A percentile compares a stretch with the other conserved stretches of the same genome.
Conservation (phyloP, 164 flowering plant genomes). For the Aristolochia fimbriata region DNA sequence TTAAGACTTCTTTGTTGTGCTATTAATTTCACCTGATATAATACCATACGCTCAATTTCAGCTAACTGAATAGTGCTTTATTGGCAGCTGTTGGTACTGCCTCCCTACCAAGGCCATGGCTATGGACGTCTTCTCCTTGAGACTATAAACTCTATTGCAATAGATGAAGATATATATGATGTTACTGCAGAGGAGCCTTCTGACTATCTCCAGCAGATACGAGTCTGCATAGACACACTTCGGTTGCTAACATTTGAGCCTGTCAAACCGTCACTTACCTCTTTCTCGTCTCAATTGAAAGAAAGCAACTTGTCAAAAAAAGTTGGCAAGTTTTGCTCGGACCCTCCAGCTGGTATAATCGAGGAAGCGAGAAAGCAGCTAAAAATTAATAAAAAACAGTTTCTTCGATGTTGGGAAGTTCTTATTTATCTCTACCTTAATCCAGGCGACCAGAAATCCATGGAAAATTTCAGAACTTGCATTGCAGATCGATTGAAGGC, state of each 20-base stretch:
- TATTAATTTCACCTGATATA: too few species aligned
- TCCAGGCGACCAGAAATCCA: conserved; percentile 32
- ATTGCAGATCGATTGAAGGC: conserved; percentile 45
- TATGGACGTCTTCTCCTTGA: conserved; percentile 65
- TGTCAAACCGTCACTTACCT: conserved; percentile 11
- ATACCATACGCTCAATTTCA: too few species aligned
- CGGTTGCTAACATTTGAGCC: conserved; percentile 41
- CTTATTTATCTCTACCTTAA: conserved; percentile 64
- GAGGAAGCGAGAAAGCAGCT: conserved; percentile 53
- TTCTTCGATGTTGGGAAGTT: conserved; percentile 87
- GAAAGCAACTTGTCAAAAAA: conserved; percentile 49
- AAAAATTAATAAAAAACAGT: conserved; percentile 85
- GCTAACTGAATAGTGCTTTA: too few species aligned
- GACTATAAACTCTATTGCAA: conserved; percentile 51
- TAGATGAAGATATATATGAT: conserved; percentile 65
- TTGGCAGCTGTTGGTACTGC: conserved; percentile 77
- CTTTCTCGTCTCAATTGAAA: conserved; percentile 22
- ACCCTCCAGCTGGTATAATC: conserved; percentile 38
- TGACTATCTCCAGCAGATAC: conserved; percentile 71
- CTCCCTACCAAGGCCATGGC: conserved; percentile 79
- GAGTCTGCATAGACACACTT: conserved; percentile 52
- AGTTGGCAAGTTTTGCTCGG: conserved; percentile 21
- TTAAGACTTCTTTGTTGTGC: too few species aligned
- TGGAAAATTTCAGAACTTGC: conserved; percentile 46
- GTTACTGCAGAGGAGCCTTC: conserved; percentile 82